phyloP scores from a whole-genome alignment of 129 eudicot genomes.

The Mikania micrantha region DNA sequence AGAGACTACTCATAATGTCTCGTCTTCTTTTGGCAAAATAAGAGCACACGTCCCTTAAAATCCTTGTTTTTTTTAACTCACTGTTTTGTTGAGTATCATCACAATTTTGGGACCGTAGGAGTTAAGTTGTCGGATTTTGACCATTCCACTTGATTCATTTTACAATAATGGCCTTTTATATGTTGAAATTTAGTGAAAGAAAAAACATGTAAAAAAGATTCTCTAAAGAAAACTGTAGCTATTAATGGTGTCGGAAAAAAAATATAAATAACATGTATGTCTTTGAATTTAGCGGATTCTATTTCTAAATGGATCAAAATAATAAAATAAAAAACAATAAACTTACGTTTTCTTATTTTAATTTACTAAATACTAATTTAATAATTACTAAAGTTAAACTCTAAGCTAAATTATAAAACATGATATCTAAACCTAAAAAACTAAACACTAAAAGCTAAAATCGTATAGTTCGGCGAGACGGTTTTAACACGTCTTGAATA shows the following conservation, averaged over 20 bases:
- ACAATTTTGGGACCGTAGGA: constrained; percentile 28
- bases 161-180: not conserved
- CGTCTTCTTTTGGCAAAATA: constrained; percentile 28
- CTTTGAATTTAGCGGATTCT: too few relatives aligned
- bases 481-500: too few relatives aligned
- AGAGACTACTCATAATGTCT: constrained; percentile 18
- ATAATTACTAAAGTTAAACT: too few relatives aligned
- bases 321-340: too few relatives aligned
- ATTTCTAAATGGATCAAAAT: too few relatives aligned
- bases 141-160: constrained; percentile 21
- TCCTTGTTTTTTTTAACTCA: constrained; percentile 11
- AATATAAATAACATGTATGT: too few relatives aligned
- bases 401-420: too few relatives aligned
- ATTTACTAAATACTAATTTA: too few relatives aligned
- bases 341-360: too few relatives aligned
- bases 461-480: too few relatives aligned
- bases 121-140: constrained; percentile 31
- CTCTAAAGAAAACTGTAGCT: not conserved
- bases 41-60: constrained; percentile 23
- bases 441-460: too few relatives aligned
- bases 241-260: not conserved
- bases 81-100: constrained; percentile 20
- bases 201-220: not conserved
- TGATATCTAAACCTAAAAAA: too few relatives aligned
- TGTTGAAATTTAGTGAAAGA: constrained; percentile 1